Base-by-base conservation (phyloP, 83 land plant genomes). In the Diphasiastrum complanatum region DNA sequence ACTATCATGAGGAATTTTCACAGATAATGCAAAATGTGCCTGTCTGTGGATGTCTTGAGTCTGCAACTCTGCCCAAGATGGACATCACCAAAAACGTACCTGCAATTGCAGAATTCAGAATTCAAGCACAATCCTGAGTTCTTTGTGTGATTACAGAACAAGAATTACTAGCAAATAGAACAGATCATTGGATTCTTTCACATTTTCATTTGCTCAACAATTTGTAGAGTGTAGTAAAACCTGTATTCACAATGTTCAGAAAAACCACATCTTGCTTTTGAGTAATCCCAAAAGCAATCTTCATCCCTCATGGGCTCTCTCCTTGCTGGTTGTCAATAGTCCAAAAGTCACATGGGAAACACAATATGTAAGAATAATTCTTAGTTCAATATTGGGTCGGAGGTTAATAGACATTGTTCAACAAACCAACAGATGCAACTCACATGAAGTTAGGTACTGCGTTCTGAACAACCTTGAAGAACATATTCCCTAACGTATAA, bases 261-360 rank as follows among this genome's bases (percentile, higher is more conserved):
- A 75, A 83, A 77, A 23, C 87, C 97, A 75, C 99, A 95, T 20
- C 99, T 78, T 67, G 99, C 99, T 77, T 89, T 95, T 40, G 81
- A 81, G 71, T 95, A 95, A 66, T 95, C 99, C 99, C 99, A 95
- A 60, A 79, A 89, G 49, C 99, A 95, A 68, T 95, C 99, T 61
- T 83, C 99, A 77, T 95, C 78, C 68, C 99, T 81, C 65, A 95
- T 51, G 27, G 99, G 99, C 63, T 90, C 96, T 45, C 99, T 88
- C 63, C 55, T 78, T 45, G 79, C 96, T 95, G 76, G 30, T 37
- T n/a, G n/a, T n/a, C n/a, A n/a, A n/a, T n/a, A n/a, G n/a, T n/a
- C n/a, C n/a, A n/a, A n/a, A n/a, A n/a, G n/a, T n/a, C n/a, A n/a
- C n/a, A n/a, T n/a, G n/a, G n/a, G n/a, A 2, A 37, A 36, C 16